Base-by-base conservation (phyloP, 2,329 filamentous ascomycete species). In the Corynespora cassiicola region DNA sequence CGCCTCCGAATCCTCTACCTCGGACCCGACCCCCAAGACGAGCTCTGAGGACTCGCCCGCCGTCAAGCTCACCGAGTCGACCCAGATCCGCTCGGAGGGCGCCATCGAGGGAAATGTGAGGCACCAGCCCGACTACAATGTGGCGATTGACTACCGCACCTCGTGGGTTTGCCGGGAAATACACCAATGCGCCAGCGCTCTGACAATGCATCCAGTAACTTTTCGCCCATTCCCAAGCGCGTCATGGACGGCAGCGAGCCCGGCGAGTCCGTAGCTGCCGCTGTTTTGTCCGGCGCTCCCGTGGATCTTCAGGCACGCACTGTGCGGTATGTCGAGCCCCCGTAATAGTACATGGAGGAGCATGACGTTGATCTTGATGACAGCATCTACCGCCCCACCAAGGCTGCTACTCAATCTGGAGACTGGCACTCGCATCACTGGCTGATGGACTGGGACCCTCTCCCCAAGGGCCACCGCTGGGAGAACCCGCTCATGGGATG, bases 401-500 rank as follows among this genome's bases (percentile, higher is more conserved):
- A 99, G 75, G 84, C 94, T n/a, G 92, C 94, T 22, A 96, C 92
- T 27, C 94, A 99, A 73, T 97, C 92, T 21, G 92, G 94, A 50
- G 81, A 84, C 58, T 96, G 89, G 87, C 85, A 88, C 65, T 76
- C 81, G 39, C 83, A 88, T 66, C 82, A 87, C 63, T 99, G 94
- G 94, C 86, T 91, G 33, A 95, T 99, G 90, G 94, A 99, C 70
- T 99, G 94, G 94, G 94, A 99, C 68, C 84, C 95, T 31, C 79
- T 97, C 20, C 74, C 79, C 58, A 96, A 95, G 76, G 94, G 94
- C 46, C 89, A 96, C 73, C 83, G 94, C 58, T 99, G 94, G 95
- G 94, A 99, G 77, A 99, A 99, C 74, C 89, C 87, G 30, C 74
- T 99, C 68, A 99, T 99, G 83, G 94, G 94, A 45, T 99, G 95